Conservation (phyloP, 495 filamentous ascomycete genomes). For the Monascus purpureus region DNA sequence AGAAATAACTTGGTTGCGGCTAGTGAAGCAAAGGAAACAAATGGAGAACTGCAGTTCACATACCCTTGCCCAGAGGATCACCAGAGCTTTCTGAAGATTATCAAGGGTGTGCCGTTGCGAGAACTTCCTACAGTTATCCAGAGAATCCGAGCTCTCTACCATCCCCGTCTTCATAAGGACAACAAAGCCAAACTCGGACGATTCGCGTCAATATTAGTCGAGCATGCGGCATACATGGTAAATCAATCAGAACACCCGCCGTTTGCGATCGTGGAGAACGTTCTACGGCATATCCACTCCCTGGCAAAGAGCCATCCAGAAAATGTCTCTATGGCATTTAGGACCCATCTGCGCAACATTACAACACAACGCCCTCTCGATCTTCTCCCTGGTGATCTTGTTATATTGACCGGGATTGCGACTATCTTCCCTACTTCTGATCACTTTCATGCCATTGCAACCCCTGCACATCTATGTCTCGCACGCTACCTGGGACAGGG, state of each 20-base stretch:
- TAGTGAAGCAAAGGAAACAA: conserved; percentile 17
- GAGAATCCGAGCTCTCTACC: conserved; percentile 74
- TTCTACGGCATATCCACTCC: conserved; percentile 73
- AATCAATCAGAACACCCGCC: conserved; percentile 34
- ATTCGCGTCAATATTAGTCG: conserved; percentile 62
- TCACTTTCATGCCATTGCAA: conserved; percentile 87
- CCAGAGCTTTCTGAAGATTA: conserved; percentile 52
- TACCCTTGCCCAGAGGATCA: conserved; percentile 74
- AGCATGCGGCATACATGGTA: conserved; percentile 60
- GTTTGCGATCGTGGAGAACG: conserved; percentile 47
- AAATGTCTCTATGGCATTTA: conserved; percentile 62
- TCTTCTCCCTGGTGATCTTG: conserved; percentile 59
- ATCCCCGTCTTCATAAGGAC: conserved; percentile 67
- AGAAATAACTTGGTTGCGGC: conserved; percentile 10
- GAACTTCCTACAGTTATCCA: conserved; percentile 72
- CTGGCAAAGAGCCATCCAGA: conserved; percentile 70
- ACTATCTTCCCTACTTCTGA: conserved; percentile 89
- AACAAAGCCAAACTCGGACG: conserved; percentile 72
- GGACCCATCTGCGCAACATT: conserved; percentile 52
- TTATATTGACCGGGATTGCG: conserved; percentile 67
- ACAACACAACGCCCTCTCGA: conserved; percentile 42
- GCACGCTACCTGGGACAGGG: conserved; percentile 70
- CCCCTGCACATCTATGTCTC: conserved; percentile 71
- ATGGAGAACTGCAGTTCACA: conserved; percentile 55
- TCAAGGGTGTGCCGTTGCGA: conserved; percentile 39